Conservation (phyloP, 495 filamentous ascomycete genomes). For the Rostrohypoxylon terebratum region DNA sequence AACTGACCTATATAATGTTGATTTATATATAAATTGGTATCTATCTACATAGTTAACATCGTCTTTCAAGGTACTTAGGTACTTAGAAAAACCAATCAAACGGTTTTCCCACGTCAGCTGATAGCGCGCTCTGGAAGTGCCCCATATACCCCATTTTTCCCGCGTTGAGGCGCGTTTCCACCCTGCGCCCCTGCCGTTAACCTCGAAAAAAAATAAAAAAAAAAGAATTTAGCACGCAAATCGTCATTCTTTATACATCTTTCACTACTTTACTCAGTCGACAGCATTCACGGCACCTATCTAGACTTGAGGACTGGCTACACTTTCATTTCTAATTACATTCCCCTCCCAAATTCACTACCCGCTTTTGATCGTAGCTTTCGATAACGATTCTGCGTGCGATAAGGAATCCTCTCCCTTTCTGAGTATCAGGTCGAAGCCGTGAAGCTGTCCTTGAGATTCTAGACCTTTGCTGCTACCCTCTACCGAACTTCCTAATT, state of each 20-base stretch:
- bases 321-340: not conserved
- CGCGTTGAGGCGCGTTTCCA: slow-evolving; percentile 42
- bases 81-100: slow-evolving; percentile 38
- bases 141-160: slow-evolving; percentile 30
- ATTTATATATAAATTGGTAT: not conserved
- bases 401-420: slow-evolving; percentile 5
- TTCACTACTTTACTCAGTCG: not conserved
- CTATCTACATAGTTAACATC: not conserved
- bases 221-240: slow-evolving; percentile 12
- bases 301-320: not conserved
- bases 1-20: not conserved
- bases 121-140: slow-evolving; percentile 42
- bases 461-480: not conserved
- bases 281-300: not conserved
- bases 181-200: slow-evolving; percentile 24
- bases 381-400: not conserved
- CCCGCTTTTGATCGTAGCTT: not conserved
- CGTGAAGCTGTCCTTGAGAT: not conserved
- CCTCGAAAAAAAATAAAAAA: slow-evolving; percentile 27
- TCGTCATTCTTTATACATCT: not conserved
- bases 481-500: not conserved
- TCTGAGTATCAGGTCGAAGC: not conserved
- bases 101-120: slow-evolving; percentile 45
- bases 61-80: slow-evolving; percentile 1
- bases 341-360: not conserved